Percentiles rank a stretch among this genome's conserved stretches.
These are phyloP conservation scores for Penicillium corylophilum DNA, from an alignment of 2,329 filamentous ascomycete genomes.

Conservation along the genomic window DNA sequence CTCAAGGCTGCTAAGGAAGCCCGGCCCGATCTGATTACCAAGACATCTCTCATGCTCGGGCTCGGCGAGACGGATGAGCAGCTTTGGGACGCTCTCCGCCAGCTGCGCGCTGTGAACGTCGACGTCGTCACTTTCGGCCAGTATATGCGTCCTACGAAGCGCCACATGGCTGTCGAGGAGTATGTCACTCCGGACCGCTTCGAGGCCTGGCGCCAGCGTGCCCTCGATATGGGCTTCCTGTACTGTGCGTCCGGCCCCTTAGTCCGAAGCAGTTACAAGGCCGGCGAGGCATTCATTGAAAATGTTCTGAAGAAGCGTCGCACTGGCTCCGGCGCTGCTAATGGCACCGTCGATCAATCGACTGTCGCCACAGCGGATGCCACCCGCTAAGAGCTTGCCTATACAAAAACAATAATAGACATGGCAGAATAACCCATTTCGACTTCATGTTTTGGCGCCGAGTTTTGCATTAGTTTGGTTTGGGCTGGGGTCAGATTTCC, in stretches of 20 bases:
- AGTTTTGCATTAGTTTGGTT: conserved; percentile 16
- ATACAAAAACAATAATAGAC: background rate
- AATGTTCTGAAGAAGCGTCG: conserved; percentile 86
- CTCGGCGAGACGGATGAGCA: conserved; percentile 89
- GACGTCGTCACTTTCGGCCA: conserved; percentile 99
- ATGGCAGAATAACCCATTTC: background rate
- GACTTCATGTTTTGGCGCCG: conserved; percentile 10
- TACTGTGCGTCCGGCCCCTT: conserved; percentile 94
- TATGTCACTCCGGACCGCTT: conserved; percentile 92
- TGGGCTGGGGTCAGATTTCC: conserved; percentile 10
- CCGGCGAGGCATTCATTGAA: conserved; percentile 97
- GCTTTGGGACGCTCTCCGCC: conserved; percentile 73
- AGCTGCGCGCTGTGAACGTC: conserved; percentile 75
- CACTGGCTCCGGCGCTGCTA: conserved; percentile 27
- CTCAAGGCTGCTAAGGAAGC: conserved; percentile 78
- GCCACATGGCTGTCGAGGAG: conserved; percentile 94
- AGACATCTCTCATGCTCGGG: conserved; percentile 96
- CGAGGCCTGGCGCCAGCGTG: conserved; percentile 84
- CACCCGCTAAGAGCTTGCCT: conserved; percentile 22
- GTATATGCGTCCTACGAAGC: conserved; percentile 98
- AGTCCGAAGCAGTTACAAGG: conserved; percentile 94
- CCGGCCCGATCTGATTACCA: conserved; percentile 81
- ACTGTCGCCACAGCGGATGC: conserved; percentile 24
- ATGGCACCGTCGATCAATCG: conserved; percentile 25
- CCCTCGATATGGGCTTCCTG: conserved; percentile 91